Percentiles rank a stretch among this genome's conserved stretches.
Evolutionary conservation across 2,329 filamentous ascomycete genomes (phyloP).

Genomic region (Colletotrichum musae): DNA sequence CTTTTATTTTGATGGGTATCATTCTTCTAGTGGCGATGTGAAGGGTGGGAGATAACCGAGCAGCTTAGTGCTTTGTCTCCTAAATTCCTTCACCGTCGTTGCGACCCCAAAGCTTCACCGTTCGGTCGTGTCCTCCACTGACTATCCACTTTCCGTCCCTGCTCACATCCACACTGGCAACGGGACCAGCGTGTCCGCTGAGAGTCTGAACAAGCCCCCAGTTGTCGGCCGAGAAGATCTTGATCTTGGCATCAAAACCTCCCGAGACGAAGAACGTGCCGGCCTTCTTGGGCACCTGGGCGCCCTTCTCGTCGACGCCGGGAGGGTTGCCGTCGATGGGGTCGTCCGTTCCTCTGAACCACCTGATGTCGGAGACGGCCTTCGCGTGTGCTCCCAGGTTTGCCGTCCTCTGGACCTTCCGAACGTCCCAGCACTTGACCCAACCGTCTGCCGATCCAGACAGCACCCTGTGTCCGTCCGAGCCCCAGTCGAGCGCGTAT

Average conservation of each 20-base stretch:
- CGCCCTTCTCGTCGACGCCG: constrained; percentile 75
- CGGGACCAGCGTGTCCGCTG: constrained; percentile 91
- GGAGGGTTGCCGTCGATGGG: constrained; percentile 74
- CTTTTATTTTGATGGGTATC: constrained; percentile 24
- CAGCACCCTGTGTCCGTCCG: constrained; percentile 92
- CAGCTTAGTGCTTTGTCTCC: constrained; percentile 25
- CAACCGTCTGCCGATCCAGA: constrained; percentile 94
- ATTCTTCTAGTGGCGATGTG: constrained; percentile 10
- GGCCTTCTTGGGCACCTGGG: constrained; percentile 81
- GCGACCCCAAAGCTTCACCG: constrained; percentile 95
- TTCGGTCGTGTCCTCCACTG: constrained; percentile 93
- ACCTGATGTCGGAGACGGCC: constrained; percentile 91
- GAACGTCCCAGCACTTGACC: constrained; percentile 97
- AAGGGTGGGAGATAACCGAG: background rate
- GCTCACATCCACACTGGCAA: constrained; percentile 91
- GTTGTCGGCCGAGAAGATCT: constrained; percentile 96
- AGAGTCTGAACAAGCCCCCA: constrained; percentile 92
- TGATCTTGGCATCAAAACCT: constrained; percentile 95
- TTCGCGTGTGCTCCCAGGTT: constrained; percentile 92
- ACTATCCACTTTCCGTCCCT: constrained; percentile 92
- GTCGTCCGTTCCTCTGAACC: constrained; percentile 91
- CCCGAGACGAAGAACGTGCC: constrained; percentile 92
- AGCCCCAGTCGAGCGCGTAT: constrained; percentile 91
- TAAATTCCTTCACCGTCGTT: constrained; percentile 77
- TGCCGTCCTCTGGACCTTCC: constrained; percentile 86